phyloP scores from a whole-genome alignment of 2,329 filamentous ascomycete genomes.

The Claviceps sp. region DNA sequence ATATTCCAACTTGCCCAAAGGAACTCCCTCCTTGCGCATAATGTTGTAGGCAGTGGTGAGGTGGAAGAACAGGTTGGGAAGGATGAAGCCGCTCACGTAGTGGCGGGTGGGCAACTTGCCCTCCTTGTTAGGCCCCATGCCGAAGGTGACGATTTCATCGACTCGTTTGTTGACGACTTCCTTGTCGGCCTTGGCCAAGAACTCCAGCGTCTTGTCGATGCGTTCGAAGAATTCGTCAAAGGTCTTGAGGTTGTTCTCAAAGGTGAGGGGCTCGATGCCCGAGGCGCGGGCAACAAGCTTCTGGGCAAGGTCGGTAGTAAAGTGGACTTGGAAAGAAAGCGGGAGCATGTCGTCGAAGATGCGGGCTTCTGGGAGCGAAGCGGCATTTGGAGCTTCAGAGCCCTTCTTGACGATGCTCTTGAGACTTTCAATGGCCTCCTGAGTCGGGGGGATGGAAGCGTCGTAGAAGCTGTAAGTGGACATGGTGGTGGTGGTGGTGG shows the following conservation, averaged over 20 bases:
- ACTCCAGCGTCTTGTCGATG: slow-evolving; percentile 18
- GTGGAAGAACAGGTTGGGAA: slow-evolving; percentile 56
- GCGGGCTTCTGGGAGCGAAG: slow-evolving; percentile 18
- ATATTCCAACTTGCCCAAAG: slow-evolving; percentile 48
- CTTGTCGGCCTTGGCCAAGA: slow-evolving; percentile 19
- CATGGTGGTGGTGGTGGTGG: slow-evolving; percentile 14
- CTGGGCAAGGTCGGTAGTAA: slow-evolving; percentile 16
- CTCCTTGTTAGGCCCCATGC: slow-evolving; percentile 17
- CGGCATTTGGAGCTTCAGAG: slow-evolving; percentile 18
- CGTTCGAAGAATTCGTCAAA: slow-evolving; percentile 22
- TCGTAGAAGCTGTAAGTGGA: slow-evolving; percentile 28
- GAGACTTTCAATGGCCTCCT: slow-evolving; percentile 19
- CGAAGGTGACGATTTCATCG: slow-evolving; percentile 16
- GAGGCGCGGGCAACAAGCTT: slow-evolving; percentile 21
- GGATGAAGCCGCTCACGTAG: slow-evolving; percentile 33
- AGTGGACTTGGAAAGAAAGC: slow-evolving; percentile 26
- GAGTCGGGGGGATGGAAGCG: slow-evolving; percentile 18
- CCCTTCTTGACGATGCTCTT: slow-evolving; percentile 23
- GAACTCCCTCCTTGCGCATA: slow-evolving; percentile 45
- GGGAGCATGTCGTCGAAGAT: slow-evolving; percentile 30
- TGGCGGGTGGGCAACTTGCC: slow-evolving; percentile 15
- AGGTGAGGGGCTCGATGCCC: slow-evolving; percentile 16
- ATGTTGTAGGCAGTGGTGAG: slow-evolving; percentile 45
- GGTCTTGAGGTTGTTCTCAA: slow-evolving; percentile 17
- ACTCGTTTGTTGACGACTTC: slow-evolving; percentile 20